Evolutionary conservation across 2,329 filamentous ascomycete species (phyloP), one percentile per base, ranked within the genome.

Genomic region (Didymella glomerata): DNA sequence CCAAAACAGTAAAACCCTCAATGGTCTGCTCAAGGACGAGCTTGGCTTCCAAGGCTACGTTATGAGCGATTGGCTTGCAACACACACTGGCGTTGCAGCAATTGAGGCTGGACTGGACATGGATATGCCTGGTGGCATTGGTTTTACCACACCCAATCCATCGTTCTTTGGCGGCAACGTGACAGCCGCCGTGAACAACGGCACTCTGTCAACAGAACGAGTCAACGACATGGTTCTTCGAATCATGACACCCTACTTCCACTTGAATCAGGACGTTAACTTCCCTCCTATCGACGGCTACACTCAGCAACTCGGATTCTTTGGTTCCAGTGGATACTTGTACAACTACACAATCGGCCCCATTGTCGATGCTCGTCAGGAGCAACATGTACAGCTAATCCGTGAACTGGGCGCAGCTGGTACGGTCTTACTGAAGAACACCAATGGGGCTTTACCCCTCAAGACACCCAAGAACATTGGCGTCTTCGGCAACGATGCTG

Each of bases 1-100:
- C 50, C 65, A 76, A 30, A 77, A 76, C 45, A 65, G 57, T 10
- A 72, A 83, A 65, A 64, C 77, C 1, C 71, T 83, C 11, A 85
- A 84, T 54, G 81, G 80, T 6, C 67, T 84, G 6, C 72, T 85
- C 16, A 85, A 84, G 59, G 76, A 77, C 0, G 82, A 85, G 60
- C 74, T 85, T 1, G 82, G 81, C 13, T 84, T 84, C 68, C 77
- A 82, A 30, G 78, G 77, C 76, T 79, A 77, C 58, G 68, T 81
- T 24, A 69, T 83, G 76, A 78, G 76, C 8, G 81, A 83, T 64
- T 83, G 80, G 72, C 47, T 25, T 20, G 25, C 32, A 8, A 54
- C 38, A 20, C 34, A 25, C 20, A 46, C 47, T 11, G 80, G 80
- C 2, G 75, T 81, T 2, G 67, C 77, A 4, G 70, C 78, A 4